A percentile compares a stretch with the other conserved stretches of the same genome.
phyloP scores from a whole-genome alignment of 2,329 filamentous ascomycete genomes.

The Cordyceps pruinosa region DNA sequence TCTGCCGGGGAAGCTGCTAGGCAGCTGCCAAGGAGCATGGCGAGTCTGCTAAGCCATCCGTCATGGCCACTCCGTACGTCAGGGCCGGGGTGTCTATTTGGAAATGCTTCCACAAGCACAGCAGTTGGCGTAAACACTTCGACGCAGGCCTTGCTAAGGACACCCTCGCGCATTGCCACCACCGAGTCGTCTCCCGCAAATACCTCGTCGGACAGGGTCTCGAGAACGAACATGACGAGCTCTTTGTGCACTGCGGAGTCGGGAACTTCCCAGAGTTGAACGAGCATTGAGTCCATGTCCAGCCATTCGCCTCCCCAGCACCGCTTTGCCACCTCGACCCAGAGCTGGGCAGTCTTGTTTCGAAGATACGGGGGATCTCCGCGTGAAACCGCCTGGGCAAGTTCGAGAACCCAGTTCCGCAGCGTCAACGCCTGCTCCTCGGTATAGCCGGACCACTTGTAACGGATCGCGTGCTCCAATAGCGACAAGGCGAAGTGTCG shows the following conservation, averaged over 20 bases:
- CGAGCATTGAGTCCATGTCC: conserved; percentile 82
- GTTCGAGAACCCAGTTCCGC: conserved; percentile 68
- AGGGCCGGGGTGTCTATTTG: conserved; percentile 60
- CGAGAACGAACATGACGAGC: conserved; percentile 79
- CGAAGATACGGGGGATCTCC: conserved; percentile 76
- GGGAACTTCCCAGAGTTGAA: conserved; percentile 71
- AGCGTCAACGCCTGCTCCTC: conserved; percentile 61
- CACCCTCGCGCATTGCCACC: conserved; percentile 73
- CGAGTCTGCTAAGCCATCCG: conserved; percentile 79
- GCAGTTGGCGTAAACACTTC: conserved; percentile 83
- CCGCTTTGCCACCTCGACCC: conserved; percentile 90
- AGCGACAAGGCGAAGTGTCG: conserved; percentile 91
- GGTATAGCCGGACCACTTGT: conserved; percentile 71
- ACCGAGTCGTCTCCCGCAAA: conserved; percentile 87
- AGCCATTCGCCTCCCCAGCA: conserved; percentile 91
- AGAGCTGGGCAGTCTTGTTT: conserved; percentile 90
- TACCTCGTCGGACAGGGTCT: conserved; percentile 88
- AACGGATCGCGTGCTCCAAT: conserved; percentile 81
- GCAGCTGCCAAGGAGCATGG: conserved; percentile 66
- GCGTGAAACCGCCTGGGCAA: conserved; percentile 63
- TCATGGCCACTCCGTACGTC: conserved; percentile 71
- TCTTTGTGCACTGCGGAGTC: conserved; percentile 64
- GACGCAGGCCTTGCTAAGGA: conserved; percentile 81
- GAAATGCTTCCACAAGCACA: conserved; percentile 69
- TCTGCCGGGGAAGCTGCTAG: conserved; percentile 57